Percentiles rank a stretch among this genome's conserved stretches.
Evolutionary conservation across 2,329 filamentous ascomycete species (phyloP).

Genomic region (Nothophoma quercina): DNA sequence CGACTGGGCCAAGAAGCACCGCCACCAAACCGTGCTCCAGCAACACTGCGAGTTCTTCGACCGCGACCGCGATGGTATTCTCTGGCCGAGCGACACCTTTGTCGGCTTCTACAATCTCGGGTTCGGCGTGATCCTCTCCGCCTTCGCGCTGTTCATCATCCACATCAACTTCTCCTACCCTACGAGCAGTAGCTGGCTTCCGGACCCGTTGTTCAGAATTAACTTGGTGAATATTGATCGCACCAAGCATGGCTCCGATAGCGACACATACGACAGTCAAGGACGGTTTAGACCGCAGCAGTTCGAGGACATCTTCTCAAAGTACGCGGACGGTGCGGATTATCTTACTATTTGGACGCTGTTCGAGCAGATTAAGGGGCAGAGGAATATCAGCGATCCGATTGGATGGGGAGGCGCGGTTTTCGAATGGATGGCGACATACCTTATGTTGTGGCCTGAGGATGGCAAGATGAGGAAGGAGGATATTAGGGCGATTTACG

Average conservation of each 20-base stretch:
- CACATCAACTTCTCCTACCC: slow-evolving; percentile 60
- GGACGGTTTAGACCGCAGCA: slow-evolving; percentile 56
- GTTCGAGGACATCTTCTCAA: slow-evolving; percentile 59
- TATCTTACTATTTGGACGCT: slow-evolving; percentile 52
- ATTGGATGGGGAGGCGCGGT: slow-evolving; percentile 56
- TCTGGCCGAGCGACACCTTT: slow-evolving; percentile 62
- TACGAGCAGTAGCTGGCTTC: slow-evolving; percentile 52
- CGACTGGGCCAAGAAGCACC: slow-evolving; percentile 49
- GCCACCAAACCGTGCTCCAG: slow-evolving; percentile 57
- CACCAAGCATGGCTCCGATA: slow-evolving; percentile 55
- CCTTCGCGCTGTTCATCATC: slow-evolving; percentile 58
- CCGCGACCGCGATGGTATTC: slow-evolving; percentile 59
- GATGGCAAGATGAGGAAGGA: slow-evolving; percentile 66
- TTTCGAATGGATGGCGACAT: slow-evolving; percentile 60
- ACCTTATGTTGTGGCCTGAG: slow-evolving; percentile 62
- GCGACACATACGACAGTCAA: slow-evolving; percentile 54
- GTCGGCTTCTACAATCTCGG: slow-evolving; percentile 56
- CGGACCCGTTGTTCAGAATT: slow-evolving; percentile 55
- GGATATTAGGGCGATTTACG: slow-evolving; percentile 61
- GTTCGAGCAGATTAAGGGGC: slow-evolving; percentile 49
- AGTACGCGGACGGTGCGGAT: slow-evolving; percentile 52
- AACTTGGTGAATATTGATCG: slow-evolving; percentile 52
- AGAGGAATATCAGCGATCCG: slow-evolving; percentile 52
- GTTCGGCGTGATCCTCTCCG: slow-evolving; percentile 54
- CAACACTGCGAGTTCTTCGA: slow-evolving; percentile 64